phyloP scores from a whole-genome alignment of 169 alveolate genomes.

The Cryptosporidium ryanae region DNA sequence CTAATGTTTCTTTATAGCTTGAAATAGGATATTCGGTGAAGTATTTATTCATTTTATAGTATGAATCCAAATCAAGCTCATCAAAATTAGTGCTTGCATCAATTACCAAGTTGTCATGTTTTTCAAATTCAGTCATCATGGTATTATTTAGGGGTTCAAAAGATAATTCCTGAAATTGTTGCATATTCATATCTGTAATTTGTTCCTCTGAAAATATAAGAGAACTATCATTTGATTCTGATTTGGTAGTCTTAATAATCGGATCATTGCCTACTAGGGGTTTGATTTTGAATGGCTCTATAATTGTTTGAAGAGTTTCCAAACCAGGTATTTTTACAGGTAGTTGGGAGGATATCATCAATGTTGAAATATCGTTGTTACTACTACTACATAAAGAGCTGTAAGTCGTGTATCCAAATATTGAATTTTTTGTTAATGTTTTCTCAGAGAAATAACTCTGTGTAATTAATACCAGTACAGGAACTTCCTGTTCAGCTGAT shows the following conservation, averaged over 20 bases:
- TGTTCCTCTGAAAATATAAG: background rate
- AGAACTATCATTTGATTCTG: slow-evolving; percentile 13
- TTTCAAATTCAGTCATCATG: background rate
- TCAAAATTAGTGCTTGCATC: slow-evolving; percentile 19
- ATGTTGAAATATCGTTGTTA: slow-evolving; percentile 12
- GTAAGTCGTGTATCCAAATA: slow-evolving; percentile 44
- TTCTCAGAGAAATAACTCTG: slow-evolving; percentile 31
- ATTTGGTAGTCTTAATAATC: background rate
- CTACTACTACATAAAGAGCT: slow-evolving; percentile 43
- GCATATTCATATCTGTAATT: background rate
- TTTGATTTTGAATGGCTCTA: slow-evolving; percentile 48
- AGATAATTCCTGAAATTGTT: too few relatives aligned
- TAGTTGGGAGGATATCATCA: slow-evolving; percentile 23
- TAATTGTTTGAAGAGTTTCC: slow-evolving; percentile 34
- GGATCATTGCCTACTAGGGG: background rate
- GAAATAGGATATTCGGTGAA: slow-evolving; percentile 51
- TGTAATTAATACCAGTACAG: slow-evolving; percentile 62
- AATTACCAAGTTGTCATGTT: slow-evolving; percentile 23
- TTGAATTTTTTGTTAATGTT: slow-evolving; percentile 22
- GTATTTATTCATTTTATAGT: slow-evolving; percentile 22
- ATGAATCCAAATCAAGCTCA: slow-evolving; percentile 5
- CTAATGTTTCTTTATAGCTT: slow-evolving; percentile 24
- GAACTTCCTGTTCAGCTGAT: slow-evolving; percentile 33
- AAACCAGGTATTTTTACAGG: slow-evolving; percentile 52
- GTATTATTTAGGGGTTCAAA: slow-evolving; percentile 1